Base-by-base conservation (phyloP, 331 rosid genomes). In the Pyracantha coccinea region DNA sequence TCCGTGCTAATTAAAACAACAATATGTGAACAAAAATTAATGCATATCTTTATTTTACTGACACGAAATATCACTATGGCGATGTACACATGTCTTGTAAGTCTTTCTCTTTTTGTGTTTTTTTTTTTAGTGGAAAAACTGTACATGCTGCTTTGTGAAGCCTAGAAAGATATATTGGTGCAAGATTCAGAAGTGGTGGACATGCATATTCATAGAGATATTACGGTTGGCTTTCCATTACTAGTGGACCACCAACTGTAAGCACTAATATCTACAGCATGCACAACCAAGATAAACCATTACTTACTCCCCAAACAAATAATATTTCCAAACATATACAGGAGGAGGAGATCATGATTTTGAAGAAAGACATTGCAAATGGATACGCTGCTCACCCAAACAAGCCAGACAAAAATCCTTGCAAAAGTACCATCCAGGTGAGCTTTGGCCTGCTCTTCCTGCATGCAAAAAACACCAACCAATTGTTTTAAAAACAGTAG, bases 401-500 rank as follows among this genome's bases (percentile, higher is more conserved):
- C 53, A 92, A 73, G 7, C 93, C 97, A 75, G 86, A 85, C 2
- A 88, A 70, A 84, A 88, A 90, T 38, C 87, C 76, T 66, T 90
- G 90, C 74, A 88, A 83, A 50, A 90, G 80, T 54, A 90, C 31
- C 8, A 14, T 69, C 89, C 91, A 58, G 1, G 83, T 88, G 81
- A 87, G 77, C 67, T 87, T 88, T 24, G 91, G 82, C 71, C 94
- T 87, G 73, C 25, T 80, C 47, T 87, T 86, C 80, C 97, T 92
- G 85, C 76, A 64, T 76, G 28, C 25, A 52, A 61, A 20, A 6
- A 66, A 8, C 20, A 4, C 44, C 57, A 59, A 10, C n/a, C 13
- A 10, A 47, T 7, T 47, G 55, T 71, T 53, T 69, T 28, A 29
- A 8, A 27, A 58, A 58, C 41, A 14, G 31, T 58, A 23, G 64